Evolutionary conservation across 2,329 filamentous ascomycete genomes (phyloP).

Genomic region (Ceratocystis smalleyi): DNA sequence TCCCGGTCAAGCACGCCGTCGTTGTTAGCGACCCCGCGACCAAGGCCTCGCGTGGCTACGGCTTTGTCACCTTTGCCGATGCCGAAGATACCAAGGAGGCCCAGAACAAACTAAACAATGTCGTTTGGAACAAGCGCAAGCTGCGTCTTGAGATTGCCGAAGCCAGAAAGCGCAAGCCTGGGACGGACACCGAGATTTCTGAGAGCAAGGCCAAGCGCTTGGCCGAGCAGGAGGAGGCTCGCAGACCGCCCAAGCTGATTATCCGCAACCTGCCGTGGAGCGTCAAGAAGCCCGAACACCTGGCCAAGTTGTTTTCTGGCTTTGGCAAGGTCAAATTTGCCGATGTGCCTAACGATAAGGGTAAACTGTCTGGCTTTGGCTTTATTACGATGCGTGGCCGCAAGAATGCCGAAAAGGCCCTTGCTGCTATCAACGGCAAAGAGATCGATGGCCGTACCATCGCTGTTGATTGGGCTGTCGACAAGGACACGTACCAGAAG

Average conservation of each 20-base stretch:
- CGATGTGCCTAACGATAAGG: slow-evolving; percentile 64
- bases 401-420: slow-evolving; percentile 81
- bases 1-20: slow-evolving; percentile 89
- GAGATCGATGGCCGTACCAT: slow-evolving; percentile 73
- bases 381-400: slow-evolving; percentile 78
- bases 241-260: slow-evolving; percentile 60
- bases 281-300: slow-evolving; percentile 70
- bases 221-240: slow-evolving; percentile 40
- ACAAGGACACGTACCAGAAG: slow-evolving; percentile 71
- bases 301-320: slow-evolving; percentile 63
- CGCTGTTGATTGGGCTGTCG: slow-evolving; percentile 93
- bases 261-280: slow-evolving; percentile 93
- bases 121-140: slow-evolving; percentile 61
- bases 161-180: slow-evolving; percentile 52
- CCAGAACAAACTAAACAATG: slow-evolving; percentile 63
- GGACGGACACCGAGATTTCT: slow-evolving; percentile 25
- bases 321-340: slow-evolving; percentile 86
- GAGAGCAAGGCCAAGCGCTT: slow-evolving; percentile 37
- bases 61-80: slow-evolving; percentile 94
- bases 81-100: slow-evolving; percentile 76
- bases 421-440: slow-evolving; percentile 76
- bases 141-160: slow-evolving; percentile 81
- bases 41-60: slow-evolving; percentile 79
- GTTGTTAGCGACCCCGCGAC: slow-evolving; percentile 75
- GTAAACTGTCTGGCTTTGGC: slow-evolving; percentile 71